phyloP scores from a whole-genome alignment of 768 basidiomycete species.

The Botryobasidium botryosum region DNA sequence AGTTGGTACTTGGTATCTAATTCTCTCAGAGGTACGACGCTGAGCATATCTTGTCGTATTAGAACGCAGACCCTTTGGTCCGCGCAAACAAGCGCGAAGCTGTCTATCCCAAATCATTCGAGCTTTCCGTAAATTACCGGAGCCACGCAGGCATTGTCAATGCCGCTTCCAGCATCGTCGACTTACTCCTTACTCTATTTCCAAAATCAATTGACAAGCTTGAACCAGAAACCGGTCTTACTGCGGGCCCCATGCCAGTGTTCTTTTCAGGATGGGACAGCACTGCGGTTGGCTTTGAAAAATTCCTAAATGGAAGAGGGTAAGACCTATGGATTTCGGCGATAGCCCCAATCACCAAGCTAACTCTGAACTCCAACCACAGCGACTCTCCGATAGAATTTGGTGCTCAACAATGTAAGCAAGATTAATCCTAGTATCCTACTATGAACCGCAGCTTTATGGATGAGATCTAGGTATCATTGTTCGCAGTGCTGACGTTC shows the following conservation, averaged over 20 bases:
- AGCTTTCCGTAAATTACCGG: conserved; percentile 46
- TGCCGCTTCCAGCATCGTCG: conserved; percentile 46
- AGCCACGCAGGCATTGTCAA: conserved; percentile 57
- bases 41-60: neutral
- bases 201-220: conserved; percentile 44
- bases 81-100: neutral
- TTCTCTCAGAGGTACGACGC: neutral
- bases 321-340: neutral
- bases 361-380: neutral
- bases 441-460: too few species aligned
- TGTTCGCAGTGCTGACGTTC: conserved; percentile 42
- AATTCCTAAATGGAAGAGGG: neutral
- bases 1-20: conserved; percentile 29
- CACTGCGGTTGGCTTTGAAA: conserved; percentile 17
- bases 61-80: conserved; percentile 3
- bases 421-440: too few species aligned
- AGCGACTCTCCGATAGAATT: too few species aligned
- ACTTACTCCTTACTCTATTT: conserved; percentile 43
- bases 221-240: conserved; percentile 29
- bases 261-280: conserved; percentile 19
- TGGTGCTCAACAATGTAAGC: conserved; percentile 36
- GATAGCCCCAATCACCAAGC: neutral
- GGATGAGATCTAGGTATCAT: too few species aligned
- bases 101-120: conserved; percentile 23
- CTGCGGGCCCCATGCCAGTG: neutral